Percentiles rank a stretch among this genome's conserved stretches.
phyloP scores from a whole-genome alignment of 768 basidiomycete genomes.

The Phaeotremella fagi region DNA sequence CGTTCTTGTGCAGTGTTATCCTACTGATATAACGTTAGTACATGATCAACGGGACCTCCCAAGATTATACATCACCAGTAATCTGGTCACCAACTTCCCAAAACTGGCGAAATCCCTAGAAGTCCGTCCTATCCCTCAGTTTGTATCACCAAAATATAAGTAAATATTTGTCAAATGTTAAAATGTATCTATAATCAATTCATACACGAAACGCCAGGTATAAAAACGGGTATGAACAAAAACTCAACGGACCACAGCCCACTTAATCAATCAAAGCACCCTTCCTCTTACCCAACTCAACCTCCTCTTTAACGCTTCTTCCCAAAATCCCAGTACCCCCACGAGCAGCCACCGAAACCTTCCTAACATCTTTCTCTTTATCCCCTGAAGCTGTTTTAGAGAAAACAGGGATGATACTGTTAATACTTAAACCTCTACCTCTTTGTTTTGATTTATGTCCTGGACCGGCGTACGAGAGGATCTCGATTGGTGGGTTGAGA shows the following conservation, averaged over 20 bases:
- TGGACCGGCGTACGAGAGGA: conserved; percentile 82
- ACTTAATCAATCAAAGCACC: conserved; percentile 51
- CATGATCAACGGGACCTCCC: conserved; percentile 25
- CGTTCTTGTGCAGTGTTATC: background rate
- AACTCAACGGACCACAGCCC: too few relatives aligned
- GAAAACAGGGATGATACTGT: conserved; percentile 41
- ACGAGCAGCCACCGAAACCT: too few relatives aligned
- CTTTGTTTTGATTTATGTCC: conserved; percentile 72
- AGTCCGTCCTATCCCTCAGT: too few relatives aligned
- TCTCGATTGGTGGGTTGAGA: conserved; percentile 68
- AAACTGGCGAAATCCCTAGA: too few relatives aligned
- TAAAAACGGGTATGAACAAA: too few relatives aligned
- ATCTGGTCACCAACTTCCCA: conserved; percentile 1
- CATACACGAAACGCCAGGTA: too few relatives aligned
- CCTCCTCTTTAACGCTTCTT: conserved; percentile 55
- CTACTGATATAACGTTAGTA: conserved; percentile 13
- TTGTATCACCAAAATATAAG: too few relatives aligned
- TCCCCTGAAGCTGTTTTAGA: too few relatives aligned
- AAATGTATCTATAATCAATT: too few relatives aligned
- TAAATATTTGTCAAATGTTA: too few relatives aligned
- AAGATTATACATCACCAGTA: conserved; percentile 33
- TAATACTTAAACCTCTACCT: conserved; percentile 70
- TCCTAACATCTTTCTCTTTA: too few relatives aligned
- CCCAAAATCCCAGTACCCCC: conserved; percentile 5
- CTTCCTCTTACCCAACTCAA: conserved; percentile 79